phyloP scores from a whole-genome alignment of 331 rosid species.

The Malus hybrid region DNA sequence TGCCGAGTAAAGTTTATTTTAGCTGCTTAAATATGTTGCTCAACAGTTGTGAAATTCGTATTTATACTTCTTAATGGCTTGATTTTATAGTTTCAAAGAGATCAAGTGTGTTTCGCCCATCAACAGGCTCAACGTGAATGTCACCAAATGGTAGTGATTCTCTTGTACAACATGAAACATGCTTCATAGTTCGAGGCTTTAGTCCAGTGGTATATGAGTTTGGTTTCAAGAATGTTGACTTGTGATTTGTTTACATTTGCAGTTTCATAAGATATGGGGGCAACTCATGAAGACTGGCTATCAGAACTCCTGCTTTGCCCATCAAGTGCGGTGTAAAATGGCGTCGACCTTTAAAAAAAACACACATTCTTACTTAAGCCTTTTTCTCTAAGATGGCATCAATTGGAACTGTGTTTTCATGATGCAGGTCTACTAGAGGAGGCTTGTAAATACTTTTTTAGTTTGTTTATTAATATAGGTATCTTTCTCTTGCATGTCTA shows the following conservation, averaged over 20 bases:
- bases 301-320: constrained; percentile 95
- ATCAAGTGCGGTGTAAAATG: constrained; percentile 52
- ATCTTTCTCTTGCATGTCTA: neutral
- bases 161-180: neutral
- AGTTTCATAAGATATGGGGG: constrained; percentile 94
- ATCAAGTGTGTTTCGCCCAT: constrained; percentile 57
- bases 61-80: constrained; percentile 2
- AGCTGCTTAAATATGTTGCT: neutral
- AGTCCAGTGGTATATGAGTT: neutral
- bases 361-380: too few species aligned
- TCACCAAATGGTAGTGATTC: constrained; percentile 59
- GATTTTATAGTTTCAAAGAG: constrained; percentile 49
- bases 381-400: too few species aligned
- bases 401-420: too few species aligned
- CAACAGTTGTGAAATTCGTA: neutral
- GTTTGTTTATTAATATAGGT: neutral
- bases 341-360: too few species aligned
- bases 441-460: too few species aligned
- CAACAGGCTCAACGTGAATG: constrained; percentile 62
- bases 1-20: neutral
- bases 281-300: constrained; percentile 97
- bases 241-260: constrained; percentile 10
- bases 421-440: neutral
- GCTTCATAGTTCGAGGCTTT: neutral
- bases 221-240: neutral